These are phyloP conservation scores for Pontederia crassipes DNA, from an alignment of 176 grass and related monocot genomes.

Conservation along the genomic window DNA sequence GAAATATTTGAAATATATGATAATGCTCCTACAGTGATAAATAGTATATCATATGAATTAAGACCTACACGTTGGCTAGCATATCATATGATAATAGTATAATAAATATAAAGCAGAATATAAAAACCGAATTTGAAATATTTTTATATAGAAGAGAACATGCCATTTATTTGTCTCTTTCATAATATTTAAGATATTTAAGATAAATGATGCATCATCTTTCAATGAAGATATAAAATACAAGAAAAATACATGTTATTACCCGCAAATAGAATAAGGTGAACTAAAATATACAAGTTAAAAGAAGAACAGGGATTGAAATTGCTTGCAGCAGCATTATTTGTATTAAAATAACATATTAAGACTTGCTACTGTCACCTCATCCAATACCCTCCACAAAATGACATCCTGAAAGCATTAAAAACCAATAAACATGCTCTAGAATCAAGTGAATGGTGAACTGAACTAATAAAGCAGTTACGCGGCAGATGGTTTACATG, in stretches of 20 bases:
- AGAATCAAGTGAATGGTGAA: slow-evolving; percentile 17
- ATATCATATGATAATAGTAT: too few relatives aligned
- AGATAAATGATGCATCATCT: slow-evolving; percentile 77
- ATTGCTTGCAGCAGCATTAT: slow-evolving; percentile 78
- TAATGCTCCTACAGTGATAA: too few relatives aligned
- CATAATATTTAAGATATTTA: too few relatives aligned
- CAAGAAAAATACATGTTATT: slow-evolving; percentile 24
- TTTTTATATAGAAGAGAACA: too few relatives aligned
- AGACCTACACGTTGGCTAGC: too few relatives aligned
- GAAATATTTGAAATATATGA: too few relatives aligned
- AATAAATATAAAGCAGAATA: too few relatives aligned
- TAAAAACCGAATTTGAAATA: too few relatives aligned
- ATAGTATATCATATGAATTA: too few relatives aligned
- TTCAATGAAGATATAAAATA: slow-evolving; percentile 87
- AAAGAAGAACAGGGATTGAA: slow-evolving; percentile 16
- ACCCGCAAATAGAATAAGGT: slow-evolving; percentile 11
- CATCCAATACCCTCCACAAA: slow-evolving; percentile 77
- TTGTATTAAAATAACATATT: slow-evolving; percentile 70
- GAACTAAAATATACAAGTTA: slow-evolving; percentile 6
- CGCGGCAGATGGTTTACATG: background rate
- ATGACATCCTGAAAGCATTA: slow-evolving; percentile 62
- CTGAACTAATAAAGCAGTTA: background rate
- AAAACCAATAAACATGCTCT: slow-evolving; percentile 13
- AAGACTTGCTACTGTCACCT: slow-evolving; percentile 63
- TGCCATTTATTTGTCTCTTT: too few relatives aligned